Conservation (phyloP, 129 eudicot genomes). For the Kitagawia praeruptora region DNA sequence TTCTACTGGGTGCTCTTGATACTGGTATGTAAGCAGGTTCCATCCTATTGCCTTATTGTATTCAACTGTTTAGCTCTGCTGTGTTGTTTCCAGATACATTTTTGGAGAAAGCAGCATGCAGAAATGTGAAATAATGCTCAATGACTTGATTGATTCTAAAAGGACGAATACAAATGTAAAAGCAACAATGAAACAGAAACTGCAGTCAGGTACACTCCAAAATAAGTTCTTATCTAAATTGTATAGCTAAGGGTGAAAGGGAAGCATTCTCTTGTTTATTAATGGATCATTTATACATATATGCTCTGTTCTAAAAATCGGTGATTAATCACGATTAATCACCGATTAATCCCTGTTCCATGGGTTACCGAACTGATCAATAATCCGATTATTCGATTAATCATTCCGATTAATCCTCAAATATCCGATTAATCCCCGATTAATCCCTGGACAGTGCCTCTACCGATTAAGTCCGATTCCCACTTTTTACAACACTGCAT, state of each 20-base stretch:
- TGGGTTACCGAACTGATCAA: too few relatives aligned
- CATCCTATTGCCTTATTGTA: not conserved
- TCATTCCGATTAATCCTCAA: too few relatives aligned
- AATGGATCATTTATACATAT: not conserved
- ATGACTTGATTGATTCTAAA: slow-evolving; percentile 92
- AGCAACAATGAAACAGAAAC: slow-evolving; percentile 54
- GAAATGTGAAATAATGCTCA: slow-evolving; percentile 97
- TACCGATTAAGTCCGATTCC: too few relatives aligned
- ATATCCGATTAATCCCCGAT: too few relatives aligned
- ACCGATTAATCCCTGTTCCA: too few relatives aligned
- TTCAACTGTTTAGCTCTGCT: slow-evolving; percentile 5
- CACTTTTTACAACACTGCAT: too few relatives aligned
- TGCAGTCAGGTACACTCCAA: slow-evolving; percentile 47
- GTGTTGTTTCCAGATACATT: slow-evolving; percentile 64
- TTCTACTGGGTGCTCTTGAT: not conserved
- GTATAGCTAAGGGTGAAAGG: not conserved
- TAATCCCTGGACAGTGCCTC: too few relatives aligned
- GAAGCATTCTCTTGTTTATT: not conserved
- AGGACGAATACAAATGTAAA: slow-evolving; percentile 83
- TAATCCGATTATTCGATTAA: too few relatives aligned
- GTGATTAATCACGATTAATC: too few relatives aligned
- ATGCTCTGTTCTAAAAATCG: too few relatives aligned
- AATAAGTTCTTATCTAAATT: not conserved
- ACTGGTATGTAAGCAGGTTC: not conserved
- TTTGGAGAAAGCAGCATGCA: slow-evolving; percentile 99